phyloP scores from a whole-genome alignment of 306 rosid genomes.

The Dalbergia cultrata region DNA sequence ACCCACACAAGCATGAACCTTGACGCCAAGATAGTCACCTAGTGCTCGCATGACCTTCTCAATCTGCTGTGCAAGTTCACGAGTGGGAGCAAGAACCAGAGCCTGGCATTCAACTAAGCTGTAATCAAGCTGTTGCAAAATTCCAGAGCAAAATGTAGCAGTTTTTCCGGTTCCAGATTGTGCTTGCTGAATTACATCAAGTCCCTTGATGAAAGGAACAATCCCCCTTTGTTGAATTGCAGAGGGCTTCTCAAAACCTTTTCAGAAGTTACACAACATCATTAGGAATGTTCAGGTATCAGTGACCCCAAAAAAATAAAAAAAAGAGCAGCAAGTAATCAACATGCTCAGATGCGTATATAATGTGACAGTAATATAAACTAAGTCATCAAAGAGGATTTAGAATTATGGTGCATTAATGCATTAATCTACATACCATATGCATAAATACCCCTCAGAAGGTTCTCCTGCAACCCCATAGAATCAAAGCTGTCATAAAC shows the following conservation, averaged over 20 bases:
- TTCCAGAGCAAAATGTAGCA: slow-evolving; percentile 82
- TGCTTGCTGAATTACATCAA: slow-evolving; percentile 81
- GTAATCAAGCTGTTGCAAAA: slow-evolving; percentile 82
- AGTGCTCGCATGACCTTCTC: slow-evolving; percentile 85
- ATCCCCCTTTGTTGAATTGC: slow-evolving; percentile 87
- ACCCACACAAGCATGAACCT: slow-evolving; percentile 85
- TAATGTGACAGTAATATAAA: not conserved
- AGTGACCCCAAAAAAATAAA: not conserved
- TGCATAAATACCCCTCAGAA: slow-evolving; percentile 81
- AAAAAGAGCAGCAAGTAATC: not conserved
- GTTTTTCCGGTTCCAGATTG: slow-evolving; percentile 87
- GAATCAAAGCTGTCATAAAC: slow-evolving; percentile 70
- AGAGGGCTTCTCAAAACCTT: slow-evolving; percentile 88
- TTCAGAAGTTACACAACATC: slow-evolving; percentile 24
- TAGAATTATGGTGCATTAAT: not conserved
- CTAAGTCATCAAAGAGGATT: not conserved
- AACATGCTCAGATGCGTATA: not conserved
- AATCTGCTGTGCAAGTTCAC: slow-evolving; percentile 85
- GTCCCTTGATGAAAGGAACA: slow-evolving; percentile 83
- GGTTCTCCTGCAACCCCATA: slow-evolving; percentile 85
- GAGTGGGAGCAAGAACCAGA: slow-evolving; percentile 82
- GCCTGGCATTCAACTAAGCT: slow-evolving; percentile 74
- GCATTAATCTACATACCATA: slow-evolving; percentile 57
- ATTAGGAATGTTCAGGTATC: slow-evolving; percentile 12
- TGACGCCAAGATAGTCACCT: slow-evolving; percentile 79